These are phyloP conservation scores for Wickerhamomyces sp. DNA, from an alignment of 1,139 yeast species.

Conservation along the genomic window DNA sequence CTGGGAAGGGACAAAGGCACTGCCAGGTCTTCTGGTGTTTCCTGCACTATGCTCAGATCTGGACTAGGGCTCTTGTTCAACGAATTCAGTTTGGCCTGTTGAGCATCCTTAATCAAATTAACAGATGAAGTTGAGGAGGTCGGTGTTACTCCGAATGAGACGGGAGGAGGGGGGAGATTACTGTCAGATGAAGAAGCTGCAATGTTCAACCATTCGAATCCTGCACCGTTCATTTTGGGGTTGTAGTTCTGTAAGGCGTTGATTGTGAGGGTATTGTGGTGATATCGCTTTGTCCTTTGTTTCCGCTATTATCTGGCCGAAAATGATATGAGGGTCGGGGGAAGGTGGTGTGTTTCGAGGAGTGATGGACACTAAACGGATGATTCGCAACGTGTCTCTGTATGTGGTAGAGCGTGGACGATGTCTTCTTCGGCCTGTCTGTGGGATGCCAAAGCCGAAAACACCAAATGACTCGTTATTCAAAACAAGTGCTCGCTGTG, in stretches of 20 bases:
- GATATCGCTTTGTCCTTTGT: no score
- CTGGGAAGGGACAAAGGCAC: constrained; percentile 61
- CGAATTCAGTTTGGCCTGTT: neutral
- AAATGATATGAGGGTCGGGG: no score
- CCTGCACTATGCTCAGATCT: constrained; percentile 2
- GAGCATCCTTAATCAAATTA: constrained; percentile 3
- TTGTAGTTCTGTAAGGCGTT: neutral
- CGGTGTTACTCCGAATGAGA: constrained; percentile 31
- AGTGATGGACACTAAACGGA: no score
- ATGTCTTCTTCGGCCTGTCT: no score
- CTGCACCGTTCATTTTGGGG: constrained; percentile 28
- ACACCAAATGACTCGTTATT: no score
- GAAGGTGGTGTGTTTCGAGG: no score
- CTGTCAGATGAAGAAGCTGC: constrained; percentile 25
- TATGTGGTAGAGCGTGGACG: no score
- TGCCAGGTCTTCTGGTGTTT: constrained; percentile 16
- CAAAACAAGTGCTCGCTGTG: no score
- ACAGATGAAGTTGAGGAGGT: constrained; percentile 17
- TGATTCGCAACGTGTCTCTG: no score
- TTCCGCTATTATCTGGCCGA: no score
- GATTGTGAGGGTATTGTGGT: neutral
- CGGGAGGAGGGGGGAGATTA: constrained; percentile 32
- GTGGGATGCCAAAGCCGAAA: no score
- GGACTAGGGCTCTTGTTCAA: neutral
- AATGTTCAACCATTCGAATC: constrained; percentile 40